A percentile compares a stretch with the other conserved stretches of the same genome.
Evolutionary conservation across 352 stramenopile species (phyloP).

Genomic region (Phytophthora quininea): DNA sequence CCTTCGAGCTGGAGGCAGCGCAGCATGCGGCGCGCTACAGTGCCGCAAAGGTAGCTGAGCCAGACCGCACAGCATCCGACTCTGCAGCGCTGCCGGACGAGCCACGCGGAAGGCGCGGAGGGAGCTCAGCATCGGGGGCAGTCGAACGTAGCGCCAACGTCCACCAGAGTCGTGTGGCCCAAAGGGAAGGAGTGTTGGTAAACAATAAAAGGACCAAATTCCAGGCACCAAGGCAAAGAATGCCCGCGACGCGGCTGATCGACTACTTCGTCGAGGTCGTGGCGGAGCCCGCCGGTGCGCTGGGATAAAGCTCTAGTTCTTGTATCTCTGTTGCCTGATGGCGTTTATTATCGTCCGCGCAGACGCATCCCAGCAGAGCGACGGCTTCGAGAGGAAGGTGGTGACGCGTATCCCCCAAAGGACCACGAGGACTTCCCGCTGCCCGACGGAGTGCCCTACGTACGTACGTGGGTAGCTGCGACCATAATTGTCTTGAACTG

Average conservation of each 20-base stretch:
- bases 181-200: not conserved
- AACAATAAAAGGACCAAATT: not conserved
- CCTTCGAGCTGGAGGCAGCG: constrained; percentile 8
- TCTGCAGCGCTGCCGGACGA: constrained; percentile 8
- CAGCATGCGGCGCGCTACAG: constrained; percentile 1
- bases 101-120: constrained; percentile 22
- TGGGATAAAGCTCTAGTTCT: not conserved
- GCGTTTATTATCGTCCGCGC: not conserved
- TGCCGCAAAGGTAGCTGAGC: not conserved
- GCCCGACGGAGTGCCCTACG: constrained; percentile 69
- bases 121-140: constrained; percentile 32
- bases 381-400: constrained; percentile 54
- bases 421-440: constrained; percentile 71
- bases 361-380: constrained; percentile 24
- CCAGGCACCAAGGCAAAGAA: not conserved
- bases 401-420: constrained; percentile 44
- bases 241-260: constrained; percentile 44
- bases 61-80: constrained; percentile 12
- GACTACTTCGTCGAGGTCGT: constrained; percentile 83
- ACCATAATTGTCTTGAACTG: not conserved
- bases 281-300: constrained; percentile 38
- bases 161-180: not conserved
- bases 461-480: constrained; percentile 29
- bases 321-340: not conserved
- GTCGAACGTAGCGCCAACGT: not conserved